These are phyloP conservation scores for Dioscorea cayenensis DNA, from an alignment of 116 monocot species.

Conservation along the genomic window DNA sequence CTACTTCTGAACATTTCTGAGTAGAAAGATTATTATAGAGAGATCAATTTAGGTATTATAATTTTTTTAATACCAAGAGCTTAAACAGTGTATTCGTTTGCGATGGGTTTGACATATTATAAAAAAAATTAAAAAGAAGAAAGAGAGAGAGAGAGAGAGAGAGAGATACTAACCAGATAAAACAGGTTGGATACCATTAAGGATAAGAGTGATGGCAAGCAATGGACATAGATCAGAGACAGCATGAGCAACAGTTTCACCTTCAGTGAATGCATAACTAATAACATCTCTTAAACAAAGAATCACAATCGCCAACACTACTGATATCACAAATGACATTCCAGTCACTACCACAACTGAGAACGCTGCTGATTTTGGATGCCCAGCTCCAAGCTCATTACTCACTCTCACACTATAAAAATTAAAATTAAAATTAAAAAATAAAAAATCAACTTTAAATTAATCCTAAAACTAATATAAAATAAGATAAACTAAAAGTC, in stretches of 20 bases:
- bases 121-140: too few relatives aligned
- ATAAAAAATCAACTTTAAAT: background rate
- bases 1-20: too few relatives aligned
- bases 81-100: too few relatives aligned
- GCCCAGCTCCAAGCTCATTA: conserved; percentile 80
- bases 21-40: too few relatives aligned
- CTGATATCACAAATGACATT: conserved; percentile 34
- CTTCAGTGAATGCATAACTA: conserved; percentile 83
- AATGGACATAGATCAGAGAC: conserved; percentile 74
- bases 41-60: too few relatives aligned
- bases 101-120: too few relatives aligned
- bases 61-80: too few relatives aligned
- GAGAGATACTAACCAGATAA: conserved; percentile 39
- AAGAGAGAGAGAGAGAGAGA: background rate
- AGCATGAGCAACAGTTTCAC: conserved; percentile 63
- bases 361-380: conserved; percentile 76
- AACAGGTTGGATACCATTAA: conserved; percentile 85
- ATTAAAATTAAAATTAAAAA: too few relatives aligned
- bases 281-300: conserved; percentile 48
- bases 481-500: background rate
- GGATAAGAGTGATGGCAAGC: conserved; percentile 68
- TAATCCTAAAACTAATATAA: too few relatives aligned
- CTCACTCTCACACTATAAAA: conserved; percentile 69
- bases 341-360: conserved; percentile 74
- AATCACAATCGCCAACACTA: conserved; percentile 31